These are phyloP conservation scores for Suhomyces kunorum DNA, from an alignment of 1,139 yeast genomes.

Conservation along the genomic window DNA sequence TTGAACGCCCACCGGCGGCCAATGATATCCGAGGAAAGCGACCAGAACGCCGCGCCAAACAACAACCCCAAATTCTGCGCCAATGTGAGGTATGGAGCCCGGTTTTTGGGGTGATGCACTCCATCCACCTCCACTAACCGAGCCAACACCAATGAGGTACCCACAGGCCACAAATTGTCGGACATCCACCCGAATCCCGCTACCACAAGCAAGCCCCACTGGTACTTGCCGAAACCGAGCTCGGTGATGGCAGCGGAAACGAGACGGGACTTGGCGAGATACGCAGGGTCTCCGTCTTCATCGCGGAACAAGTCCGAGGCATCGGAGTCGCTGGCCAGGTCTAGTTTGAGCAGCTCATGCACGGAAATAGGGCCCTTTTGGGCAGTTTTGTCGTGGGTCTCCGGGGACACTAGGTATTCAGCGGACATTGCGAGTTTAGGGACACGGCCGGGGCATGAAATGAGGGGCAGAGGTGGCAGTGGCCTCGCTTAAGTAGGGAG, in stretches of 20 bases:
- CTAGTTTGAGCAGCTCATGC: conserved; percentile 6
- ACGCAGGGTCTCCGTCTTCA: conserved; percentile 21
- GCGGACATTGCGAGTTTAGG: conserved; percentile 1
- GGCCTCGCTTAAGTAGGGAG: background rate
- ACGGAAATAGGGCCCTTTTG: conserved; percentile 7
- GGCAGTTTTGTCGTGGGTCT: too few species aligned
- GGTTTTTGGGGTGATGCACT: conserved; percentile 37
- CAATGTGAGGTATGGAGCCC: conserved; percentile 40
- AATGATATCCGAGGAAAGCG: conserved; percentile 41
- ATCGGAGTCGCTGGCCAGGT: conserved; percentile 5
- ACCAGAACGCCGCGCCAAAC: conserved; percentile 47
- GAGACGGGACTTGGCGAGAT: conserved; percentile 37
- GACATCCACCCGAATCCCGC: conserved; percentile 50
- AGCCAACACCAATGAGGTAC: conserved; percentile 38
- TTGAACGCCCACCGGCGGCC: conserved; percentile 49
- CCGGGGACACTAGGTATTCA: too few species aligned
- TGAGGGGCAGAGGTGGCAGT: too few species aligned
- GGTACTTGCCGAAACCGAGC: conserved; percentile 47
- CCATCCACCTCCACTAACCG: conserved; percentile 39
- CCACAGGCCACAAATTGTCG: conserved; percentile 49
- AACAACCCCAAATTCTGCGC: conserved; percentile 47
- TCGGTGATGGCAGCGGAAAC: conserved; percentile 39
- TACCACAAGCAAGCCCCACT: conserved; percentile 41
- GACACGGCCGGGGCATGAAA: too few species aligned
- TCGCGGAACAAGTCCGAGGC: conserved; percentile 14